phyloP scores from a whole-genome alignment of 805 yeast genomes.

The Vanderwaltozyma polyspora region DNA sequence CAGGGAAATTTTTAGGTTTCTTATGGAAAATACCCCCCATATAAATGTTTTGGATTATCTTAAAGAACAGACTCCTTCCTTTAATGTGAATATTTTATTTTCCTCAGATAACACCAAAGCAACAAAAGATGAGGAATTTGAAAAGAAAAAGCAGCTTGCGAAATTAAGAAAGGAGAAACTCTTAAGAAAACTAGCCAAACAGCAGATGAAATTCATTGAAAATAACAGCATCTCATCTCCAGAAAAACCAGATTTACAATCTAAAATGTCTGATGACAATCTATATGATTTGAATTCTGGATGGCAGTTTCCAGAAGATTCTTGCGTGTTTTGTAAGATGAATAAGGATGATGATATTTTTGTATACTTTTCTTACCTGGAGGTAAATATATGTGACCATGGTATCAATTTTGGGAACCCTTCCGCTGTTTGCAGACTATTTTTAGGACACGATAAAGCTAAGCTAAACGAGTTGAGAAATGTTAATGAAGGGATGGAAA shows the following conservation, averaged over 20 bases:
- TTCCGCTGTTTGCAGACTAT: neutral
- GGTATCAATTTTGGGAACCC: conserved; percentile 17
- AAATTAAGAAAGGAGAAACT: conserved; percentile 58
- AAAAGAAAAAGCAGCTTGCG: conserved; percentile 56
- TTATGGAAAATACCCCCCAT: conserved; percentile 22
- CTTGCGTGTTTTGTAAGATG: conserved; percentile 26
- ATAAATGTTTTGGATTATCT: conserved; percentile 25
- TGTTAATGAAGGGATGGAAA: conserved; percentile 27
- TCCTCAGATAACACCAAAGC: conserved; percentile 17
- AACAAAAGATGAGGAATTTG: conserved; percentile 33
- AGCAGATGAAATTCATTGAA: conserved; percentile 65
- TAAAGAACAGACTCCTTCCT: conserved; percentile 29
- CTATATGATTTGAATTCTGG: neutral
- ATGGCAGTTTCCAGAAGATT: conserved; percentile 18
- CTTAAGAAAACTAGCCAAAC: conserved; percentile 67
- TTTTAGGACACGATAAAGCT: neutral
- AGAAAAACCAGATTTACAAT: conserved; percentile 7
- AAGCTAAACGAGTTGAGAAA: conserved; percentile 9
- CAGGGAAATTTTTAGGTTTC: conserved; percentile 38
- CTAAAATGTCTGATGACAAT: conserved; percentile 1
- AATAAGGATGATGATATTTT: conserved; percentile 18
- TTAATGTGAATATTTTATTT: conserved; percentile 19
- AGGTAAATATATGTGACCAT: conserved; percentile 19
- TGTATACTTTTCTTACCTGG: conserved; percentile 24
- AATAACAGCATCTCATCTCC: conserved; percentile 30